These are phyloP conservation scores for Geranium incanum DNA, from an alignment of 441 rosid genomes.

Conservation along the genomic window DNA sequence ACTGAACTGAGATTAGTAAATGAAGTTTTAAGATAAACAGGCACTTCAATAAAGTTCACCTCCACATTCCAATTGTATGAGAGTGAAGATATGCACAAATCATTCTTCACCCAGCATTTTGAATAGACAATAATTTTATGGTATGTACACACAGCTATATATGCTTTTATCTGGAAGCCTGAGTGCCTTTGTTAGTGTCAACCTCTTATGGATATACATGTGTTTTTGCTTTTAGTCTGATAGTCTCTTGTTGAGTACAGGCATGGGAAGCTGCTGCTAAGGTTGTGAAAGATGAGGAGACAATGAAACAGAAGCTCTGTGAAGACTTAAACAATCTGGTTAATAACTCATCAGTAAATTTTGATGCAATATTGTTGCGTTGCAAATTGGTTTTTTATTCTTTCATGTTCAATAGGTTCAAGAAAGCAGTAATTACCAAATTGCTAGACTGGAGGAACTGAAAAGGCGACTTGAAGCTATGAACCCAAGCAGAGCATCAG, in stretches of 20 bases:
- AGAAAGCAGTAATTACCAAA: slow-evolving; percentile 80
- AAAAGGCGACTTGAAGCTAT: slow-evolving; percentile 76
- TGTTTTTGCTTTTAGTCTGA: slow-evolving; percentile 8
- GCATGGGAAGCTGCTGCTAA: slow-evolving; percentile 66
- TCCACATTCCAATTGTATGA: not conserved
- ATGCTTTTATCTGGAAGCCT: not conserved
- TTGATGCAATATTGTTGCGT: slow-evolving; percentile 14
- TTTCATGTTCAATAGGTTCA: slow-evolving; percentile 46
- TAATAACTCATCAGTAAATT: slow-evolving; percentile 22
- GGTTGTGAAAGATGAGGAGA: slow-evolving; percentile 73
- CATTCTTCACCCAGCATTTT: not conserved
- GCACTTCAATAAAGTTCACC: not conserved
- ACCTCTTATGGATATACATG: slow-evolving; percentile 1
- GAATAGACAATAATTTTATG: not conserved
- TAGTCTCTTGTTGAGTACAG: slow-evolving; percentile 28
- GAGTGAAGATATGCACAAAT: slow-evolving; percentile 4
- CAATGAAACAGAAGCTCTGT: slow-evolving; percentile 65
- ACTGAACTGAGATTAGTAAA: slow-evolving; percentile 1
- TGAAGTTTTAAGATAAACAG: not conserved
- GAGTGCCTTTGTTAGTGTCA: not conserved
- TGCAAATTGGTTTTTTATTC: slow-evolving; percentile 9
- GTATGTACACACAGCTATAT: not conserved
- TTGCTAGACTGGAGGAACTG: slow-evolving; percentile 75
- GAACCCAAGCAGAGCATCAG: slow-evolving; percentile 59
- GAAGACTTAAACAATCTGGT: slow-evolving; percentile 77